Base-by-base conservation (phyloP, 2,329 filamentous ascomycete species). In the Colletotrichum somersetense region DNA sequence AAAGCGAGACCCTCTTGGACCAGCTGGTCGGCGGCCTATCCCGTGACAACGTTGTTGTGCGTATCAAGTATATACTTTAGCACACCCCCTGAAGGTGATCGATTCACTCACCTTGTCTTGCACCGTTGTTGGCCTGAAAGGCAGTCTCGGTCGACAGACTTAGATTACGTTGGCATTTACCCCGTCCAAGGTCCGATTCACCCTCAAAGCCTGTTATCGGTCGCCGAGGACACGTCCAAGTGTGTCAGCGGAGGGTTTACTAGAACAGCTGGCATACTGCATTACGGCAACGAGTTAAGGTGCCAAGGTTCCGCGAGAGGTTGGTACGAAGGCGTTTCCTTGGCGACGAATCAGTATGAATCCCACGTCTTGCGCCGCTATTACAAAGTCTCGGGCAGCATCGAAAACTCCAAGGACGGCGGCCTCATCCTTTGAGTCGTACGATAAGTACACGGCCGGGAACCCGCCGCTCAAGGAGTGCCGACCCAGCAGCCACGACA, bases 91-190 rank as follows among this genome's bases (percentile, higher is more conserved):
- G n/a, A 62, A 56, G 26, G 38, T 48, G 26, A n/a, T 18, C 1
- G 62, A 46, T 62, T 67, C 57, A 48, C 55, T 35, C 48, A 67
- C 5, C 38, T 58, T n/a, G n/a, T 56, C 23, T 48, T 56, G 46
- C 26, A 38, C 57, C 3, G 14, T 67, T 0, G 42, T n/a, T 14
- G 56, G 57, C 40, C 50, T 67, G 16, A 55, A 40, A 2, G 57
- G 48, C 26, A 62, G 57, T 26, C 42, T 62, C 14, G 40, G 52
- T 0, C 48, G 11, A 55, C 62, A 35, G 46, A 57, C 0, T 50
- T 62, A 6, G 46, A 48, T 5, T 40, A 38, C 16, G 57, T 62
- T n/a, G 66, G 56, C 40, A 62, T 38, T 38, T 38, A 38, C 35
- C 35, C 8, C 35, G 10, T 38, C 35, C 35, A 38, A 1, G 35